Evolutionary conservation across 495 filamentous ascomycete species (phyloP).

Genomic region (Barbatosphaeria neglecta): DNA sequence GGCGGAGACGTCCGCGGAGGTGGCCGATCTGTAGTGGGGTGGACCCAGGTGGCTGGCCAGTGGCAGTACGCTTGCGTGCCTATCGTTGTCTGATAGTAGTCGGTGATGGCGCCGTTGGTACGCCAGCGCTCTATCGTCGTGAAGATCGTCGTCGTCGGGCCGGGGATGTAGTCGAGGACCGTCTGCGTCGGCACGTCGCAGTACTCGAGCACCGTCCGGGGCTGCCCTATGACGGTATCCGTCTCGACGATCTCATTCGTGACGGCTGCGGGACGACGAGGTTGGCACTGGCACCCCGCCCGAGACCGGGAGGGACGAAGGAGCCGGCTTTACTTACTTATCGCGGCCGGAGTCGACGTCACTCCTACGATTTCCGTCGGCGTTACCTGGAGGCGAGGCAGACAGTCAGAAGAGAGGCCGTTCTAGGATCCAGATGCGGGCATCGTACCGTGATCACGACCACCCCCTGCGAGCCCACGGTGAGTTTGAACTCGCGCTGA

Average conservation of each 20-base stretch:
- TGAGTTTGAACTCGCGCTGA: constrained; percentile 14
- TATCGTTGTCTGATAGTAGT: constrained; percentile 13
- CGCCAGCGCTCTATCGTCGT: constrained; percentile 9
- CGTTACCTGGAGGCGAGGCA: constrained; percentile 4
- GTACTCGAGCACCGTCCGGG: constrained; percentile 7
- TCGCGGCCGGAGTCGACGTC: constrained; percentile 7
- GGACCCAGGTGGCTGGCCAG: constrained; percentile 8
- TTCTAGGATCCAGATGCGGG: too few species aligned
- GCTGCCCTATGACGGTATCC: constrained; percentile 7
- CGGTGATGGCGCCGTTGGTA: constrained; percentile 9
- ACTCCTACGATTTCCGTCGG: constrained; percentile 11
- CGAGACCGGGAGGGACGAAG: neutral
- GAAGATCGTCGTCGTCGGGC: constrained; percentile 8
- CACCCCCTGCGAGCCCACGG: constrained; percentile 3
- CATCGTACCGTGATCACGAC: constrained; percentile 14
- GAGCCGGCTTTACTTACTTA: constrained; percentile 5
- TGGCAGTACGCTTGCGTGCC: constrained; percentile 12
- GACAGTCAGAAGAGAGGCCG: neutral
- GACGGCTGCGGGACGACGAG: constrained; percentile 1
- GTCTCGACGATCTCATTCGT: constrained; percentile 10
- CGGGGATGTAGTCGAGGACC: constrained; percentile 10
- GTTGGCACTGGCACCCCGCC: neutral
- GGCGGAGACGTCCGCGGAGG: constrained; percentile 3
- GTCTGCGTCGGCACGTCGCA: constrained; percentile 14
- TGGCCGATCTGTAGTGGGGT: constrained; percentile 6